phyloP scores from a whole-genome alignment of 176 grass and related monocot species.

The Oryza meridionalis region DNA sequence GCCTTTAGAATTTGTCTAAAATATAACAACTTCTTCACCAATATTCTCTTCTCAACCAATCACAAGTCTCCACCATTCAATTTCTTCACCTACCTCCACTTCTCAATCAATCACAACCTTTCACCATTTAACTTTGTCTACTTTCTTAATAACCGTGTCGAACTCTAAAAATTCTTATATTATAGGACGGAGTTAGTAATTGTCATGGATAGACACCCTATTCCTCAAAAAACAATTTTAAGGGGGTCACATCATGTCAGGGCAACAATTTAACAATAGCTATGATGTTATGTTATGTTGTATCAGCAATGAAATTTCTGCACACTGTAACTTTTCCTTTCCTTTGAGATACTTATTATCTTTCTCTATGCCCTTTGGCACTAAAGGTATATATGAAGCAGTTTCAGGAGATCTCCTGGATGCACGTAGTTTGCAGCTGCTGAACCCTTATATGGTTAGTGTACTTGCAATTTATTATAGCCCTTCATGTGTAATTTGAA shows the following conservation, averaged over 20 bases:
- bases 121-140: no score
- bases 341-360: conserved; percentile 33
- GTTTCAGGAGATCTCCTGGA: conserved; percentile 78
- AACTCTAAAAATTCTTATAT: no score
- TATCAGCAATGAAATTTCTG: not conserved
- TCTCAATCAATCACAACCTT: no score
- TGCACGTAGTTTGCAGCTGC: conserved; percentile 58
- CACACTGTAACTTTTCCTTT: not conserved
- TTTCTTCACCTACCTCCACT: no score
- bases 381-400: conserved; percentile 91
- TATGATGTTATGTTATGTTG: not conserved
- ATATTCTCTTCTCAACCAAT: no score
- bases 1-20: no score
- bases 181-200: not conserved
- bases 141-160: no score
- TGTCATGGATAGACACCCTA: not conserved
- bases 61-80: no score
- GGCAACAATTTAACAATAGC: no score
- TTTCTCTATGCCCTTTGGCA: conserved; percentile 38
- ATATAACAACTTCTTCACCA: no score
- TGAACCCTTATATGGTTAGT: conserved; percentile 95
- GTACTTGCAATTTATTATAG: not conserved
- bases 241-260: not conserved
- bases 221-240: not conserved
- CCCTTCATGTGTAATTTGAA: conserved; percentile 11